Conservation (phyloP, 768 basidiomycete genomes). For the Suillus bovinus region DNA sequence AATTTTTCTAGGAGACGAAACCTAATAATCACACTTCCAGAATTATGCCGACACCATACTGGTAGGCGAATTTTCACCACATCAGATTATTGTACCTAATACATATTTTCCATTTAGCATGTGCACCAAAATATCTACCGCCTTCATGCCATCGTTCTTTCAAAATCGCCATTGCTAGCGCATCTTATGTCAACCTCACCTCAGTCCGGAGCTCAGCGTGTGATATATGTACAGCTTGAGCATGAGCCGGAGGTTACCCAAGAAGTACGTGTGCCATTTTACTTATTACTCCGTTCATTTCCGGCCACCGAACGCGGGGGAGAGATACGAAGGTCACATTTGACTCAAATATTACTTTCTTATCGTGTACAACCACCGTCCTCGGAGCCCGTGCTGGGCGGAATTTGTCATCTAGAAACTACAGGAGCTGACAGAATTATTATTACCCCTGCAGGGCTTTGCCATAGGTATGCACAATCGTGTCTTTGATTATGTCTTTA, state of each 20-base stretch:
- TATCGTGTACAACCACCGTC: constrained; percentile 17
- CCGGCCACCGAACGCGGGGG: constrained; percentile 28
- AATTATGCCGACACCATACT: constrained; percentile 83
- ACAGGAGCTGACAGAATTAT: constrained; percentile 20
- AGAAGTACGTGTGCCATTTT: constrained; percentile 58
- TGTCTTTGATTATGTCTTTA: constrained; percentile 14
- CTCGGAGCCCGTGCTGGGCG: constrained; percentile 24
- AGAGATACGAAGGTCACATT: constrained; percentile 19
- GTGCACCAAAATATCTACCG: constrained; percentile 74
- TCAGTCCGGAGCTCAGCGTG: constrained; percentile 60
- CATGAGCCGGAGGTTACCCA: constrained; percentile 81
- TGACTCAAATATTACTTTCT: constrained; percentile 18
- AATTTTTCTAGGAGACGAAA: constrained; percentile 14
- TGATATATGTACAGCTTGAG: constrained; percentile 74
- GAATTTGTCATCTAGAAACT: constrained; percentile 14
- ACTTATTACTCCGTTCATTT: constrained; percentile 30
- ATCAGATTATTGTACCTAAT: constrained; percentile 12
- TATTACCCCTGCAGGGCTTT: constrained; percentile 53
- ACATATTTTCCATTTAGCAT: constrained; percentile 47
- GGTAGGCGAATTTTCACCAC: constrained; percentile 43
- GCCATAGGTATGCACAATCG: constrained; percentile 56
- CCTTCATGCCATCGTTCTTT: constrained; percentile 83
- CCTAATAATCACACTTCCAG: constrained; percentile 37
- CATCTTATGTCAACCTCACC: constrained; percentile 86
- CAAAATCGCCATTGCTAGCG: constrained; percentile 84